phyloP scores from a whole-genome alignment of 192 early-diverging fungal genomes.

The Entomortierella beljakovae region DNA sequence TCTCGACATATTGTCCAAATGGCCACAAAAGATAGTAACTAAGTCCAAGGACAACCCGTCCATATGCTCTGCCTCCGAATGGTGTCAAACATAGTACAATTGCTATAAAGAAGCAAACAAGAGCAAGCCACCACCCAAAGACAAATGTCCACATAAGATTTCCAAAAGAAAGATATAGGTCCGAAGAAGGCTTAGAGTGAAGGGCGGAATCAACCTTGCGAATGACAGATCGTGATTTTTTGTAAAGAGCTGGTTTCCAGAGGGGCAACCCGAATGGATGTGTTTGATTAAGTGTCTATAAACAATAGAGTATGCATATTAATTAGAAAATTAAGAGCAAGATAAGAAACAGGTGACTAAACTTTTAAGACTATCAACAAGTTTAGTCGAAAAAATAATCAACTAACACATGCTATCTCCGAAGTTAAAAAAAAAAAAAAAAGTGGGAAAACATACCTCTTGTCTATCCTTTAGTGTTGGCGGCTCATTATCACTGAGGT shows the following conservation, averaged over 20 bases:
- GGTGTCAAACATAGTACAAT: constrained; percentile 69
- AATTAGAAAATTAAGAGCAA: neutral
- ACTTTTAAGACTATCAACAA: neutral
- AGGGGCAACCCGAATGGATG: constrained; percentile 96
- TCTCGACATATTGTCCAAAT: constrained; percentile 94
- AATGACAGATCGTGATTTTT: constrained; percentile 91
- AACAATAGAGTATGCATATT: too few relatives aligned
- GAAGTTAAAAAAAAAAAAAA: too few relatives aligned
- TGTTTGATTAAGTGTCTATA: constrained; percentile 80
- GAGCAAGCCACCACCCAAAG: constrained; percentile 92
- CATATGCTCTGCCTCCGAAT: constrained; percentile 65
- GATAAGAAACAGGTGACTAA: constrained; percentile 26
- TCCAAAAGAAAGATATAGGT: constrained; percentile 82
- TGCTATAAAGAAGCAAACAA: constrained; percentile 74
- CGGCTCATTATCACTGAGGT: constrained; percentile 31
- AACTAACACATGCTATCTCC: too few relatives aligned
- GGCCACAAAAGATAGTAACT: constrained; percentile 93
- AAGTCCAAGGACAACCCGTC: constrained; percentile 79
- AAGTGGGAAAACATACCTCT: constrained; percentile 25
- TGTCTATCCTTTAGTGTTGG: constrained; percentile 49
- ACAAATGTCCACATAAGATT: constrained; percentile 90
- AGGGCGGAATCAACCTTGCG: constrained; percentile 84
- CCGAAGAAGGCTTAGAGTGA: constrained; percentile 77
- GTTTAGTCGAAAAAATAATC: too few relatives aligned
- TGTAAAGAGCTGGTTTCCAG: constrained; percentile 98